Evolutionary conservation across 495 filamentous ascomycete species (phyloP).

Genomic region (Viridothelium virens): DNA sequence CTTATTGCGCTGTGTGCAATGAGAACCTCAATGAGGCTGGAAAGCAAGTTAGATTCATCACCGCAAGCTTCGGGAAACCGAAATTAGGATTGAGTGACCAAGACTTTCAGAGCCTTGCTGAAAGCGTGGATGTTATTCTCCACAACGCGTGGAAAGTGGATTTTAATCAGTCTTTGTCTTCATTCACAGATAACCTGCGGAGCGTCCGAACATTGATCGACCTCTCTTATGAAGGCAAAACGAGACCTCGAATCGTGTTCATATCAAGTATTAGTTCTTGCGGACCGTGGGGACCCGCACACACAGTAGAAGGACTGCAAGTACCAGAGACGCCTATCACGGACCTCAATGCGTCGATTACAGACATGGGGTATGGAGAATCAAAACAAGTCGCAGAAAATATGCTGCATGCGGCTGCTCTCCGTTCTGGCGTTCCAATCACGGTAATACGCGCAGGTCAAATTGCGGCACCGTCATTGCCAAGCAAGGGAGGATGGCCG

Average conservation of each 20-base stretch:
- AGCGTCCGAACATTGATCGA: slow-evolving; percentile 15
- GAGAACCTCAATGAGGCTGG: not conserved
- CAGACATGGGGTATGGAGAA: slow-evolving; percentile 12
- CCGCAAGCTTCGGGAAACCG: not conserved
- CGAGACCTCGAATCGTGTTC: slow-evolving; percentile 15
- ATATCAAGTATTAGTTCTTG: slow-evolving; percentile 16
- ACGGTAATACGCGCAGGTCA: not conserved
- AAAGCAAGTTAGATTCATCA: slow-evolving; percentile 15
- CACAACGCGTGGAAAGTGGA: slow-evolving; percentile 45
- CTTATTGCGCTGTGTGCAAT: slow-evolving; percentile 24
- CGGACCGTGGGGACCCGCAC: slow-evolving; percentile 11
- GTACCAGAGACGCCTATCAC: slow-evolving; percentile 5
- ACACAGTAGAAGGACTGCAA: not conserved
- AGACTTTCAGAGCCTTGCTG: slow-evolving; percentile 19
- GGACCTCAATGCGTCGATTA: not conserved
- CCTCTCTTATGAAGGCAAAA: slow-evolving; percentile 3
- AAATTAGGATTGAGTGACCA: slow-evolving; percentile 17
- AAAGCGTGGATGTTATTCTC: slow-evolving; percentile 33
- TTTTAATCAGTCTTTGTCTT: slow-evolving; percentile 38
- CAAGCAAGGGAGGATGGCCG: not conserved
- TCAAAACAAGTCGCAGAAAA: slow-evolving; percentile 12
- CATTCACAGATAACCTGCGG: slow-evolving; percentile 25
- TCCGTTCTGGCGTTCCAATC: not conserved
- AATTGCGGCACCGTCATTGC: not conserved
- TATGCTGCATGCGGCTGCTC: not conserved